A percentile compares a stretch with the other conserved stretches of the same genome.
These are phyloP conservation scores for Piper betle DNA, from an alignment of 164 flowering plant species.

Conservation along the genomic window DNA sequence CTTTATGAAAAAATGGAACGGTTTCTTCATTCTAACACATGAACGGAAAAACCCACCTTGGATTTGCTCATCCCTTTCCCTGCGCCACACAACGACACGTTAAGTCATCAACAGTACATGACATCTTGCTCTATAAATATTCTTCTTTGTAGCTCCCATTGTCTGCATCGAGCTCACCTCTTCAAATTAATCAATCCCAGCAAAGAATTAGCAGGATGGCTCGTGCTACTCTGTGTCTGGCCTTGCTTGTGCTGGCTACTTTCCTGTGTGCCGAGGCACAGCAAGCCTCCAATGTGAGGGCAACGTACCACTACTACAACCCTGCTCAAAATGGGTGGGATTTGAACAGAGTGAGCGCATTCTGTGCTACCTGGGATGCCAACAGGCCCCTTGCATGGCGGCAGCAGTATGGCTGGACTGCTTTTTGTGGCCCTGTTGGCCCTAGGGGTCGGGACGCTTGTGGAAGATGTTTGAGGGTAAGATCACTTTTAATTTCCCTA, in stretches of 20 bases:
- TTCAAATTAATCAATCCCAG: too few relatives aligned
- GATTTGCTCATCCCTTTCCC: too few relatives aligned
- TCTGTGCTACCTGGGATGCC: conserved; percentile 41
- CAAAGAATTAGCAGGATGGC: too few relatives aligned
- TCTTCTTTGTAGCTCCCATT: neutral
- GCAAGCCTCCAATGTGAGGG: conserved; percentile 28
- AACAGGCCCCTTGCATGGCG: conserved; percentile 32
- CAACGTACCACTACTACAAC: conserved; percentile 38
- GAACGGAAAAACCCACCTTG: neutral
- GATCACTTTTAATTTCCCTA: neutral
- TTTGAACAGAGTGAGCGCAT: conserved; percentile 22
- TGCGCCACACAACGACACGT: too few relatives aligned
- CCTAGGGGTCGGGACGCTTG: conserved; percentile 32
- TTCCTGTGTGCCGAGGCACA: conserved; percentile 8
- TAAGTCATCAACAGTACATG: too few relatives aligned
- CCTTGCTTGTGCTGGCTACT: neutral
- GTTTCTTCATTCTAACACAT: too few relatives aligned
- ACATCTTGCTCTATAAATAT: neutral
- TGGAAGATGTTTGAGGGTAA: conserved; percentile 32
- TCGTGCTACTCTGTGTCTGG: neutral
- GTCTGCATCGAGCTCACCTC: neutral
- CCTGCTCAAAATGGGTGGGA: conserved; percentile 32
- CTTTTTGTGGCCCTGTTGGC: conserved; percentile 33
- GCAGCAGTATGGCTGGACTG: conserved; percentile 28
- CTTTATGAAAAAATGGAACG: too few relatives aligned